Evolutionary conservation across 129 eudicot species (phyloP), one percentile per base, ranked within the genome.

Genomic region (Kitagawia praeruptora): DNA sequence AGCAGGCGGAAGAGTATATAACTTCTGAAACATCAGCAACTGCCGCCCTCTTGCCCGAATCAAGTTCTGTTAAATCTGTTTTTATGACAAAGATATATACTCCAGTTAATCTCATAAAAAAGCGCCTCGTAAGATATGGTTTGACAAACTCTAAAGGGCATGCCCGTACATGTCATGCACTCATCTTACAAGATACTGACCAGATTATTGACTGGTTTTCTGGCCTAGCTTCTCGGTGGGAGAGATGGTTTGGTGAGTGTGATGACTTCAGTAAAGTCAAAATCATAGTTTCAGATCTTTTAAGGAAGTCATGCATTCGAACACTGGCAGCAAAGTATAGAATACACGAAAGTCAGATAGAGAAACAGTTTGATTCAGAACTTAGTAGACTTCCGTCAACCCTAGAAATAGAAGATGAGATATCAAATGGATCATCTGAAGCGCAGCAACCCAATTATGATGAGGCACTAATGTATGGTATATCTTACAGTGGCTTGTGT

Each of bases 271-370:
- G 25, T 28, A 91, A 92, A 73, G 79, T 95, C 40, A 92, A 87
- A 83, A 74, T 75, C 38, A 70, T 95, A 70, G 81, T 89, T 61
- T 86, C 88, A 8, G 66, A 82, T 48, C 81, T 86, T 74, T 87
- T 95, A 8, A 82, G 91, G 77, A 85, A 86, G 88, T 92, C 97
- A 25, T 95, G 98, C 85, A 84, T 95, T 15, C 91, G 94, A 31
- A 95, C 98, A 39, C 83, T 95, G 45, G 97, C 97, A 13, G 85
- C 85, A 6, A 95, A 95, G 75, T 92, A 90, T 27, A 85, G 90
- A 69, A 79, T 90, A 69, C 90, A 90, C 12, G 97, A 92, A 80
- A 70, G 21, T 46, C 89, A 86, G 69, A 90, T 92, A 38, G 97
- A 95, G 86, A 82, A 81, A 82, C 81, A 79, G 67, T 92, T 95